Base-by-base conservation (phyloP, 345 rosid genomes). In the Noccaea caerulescens region DNA sequence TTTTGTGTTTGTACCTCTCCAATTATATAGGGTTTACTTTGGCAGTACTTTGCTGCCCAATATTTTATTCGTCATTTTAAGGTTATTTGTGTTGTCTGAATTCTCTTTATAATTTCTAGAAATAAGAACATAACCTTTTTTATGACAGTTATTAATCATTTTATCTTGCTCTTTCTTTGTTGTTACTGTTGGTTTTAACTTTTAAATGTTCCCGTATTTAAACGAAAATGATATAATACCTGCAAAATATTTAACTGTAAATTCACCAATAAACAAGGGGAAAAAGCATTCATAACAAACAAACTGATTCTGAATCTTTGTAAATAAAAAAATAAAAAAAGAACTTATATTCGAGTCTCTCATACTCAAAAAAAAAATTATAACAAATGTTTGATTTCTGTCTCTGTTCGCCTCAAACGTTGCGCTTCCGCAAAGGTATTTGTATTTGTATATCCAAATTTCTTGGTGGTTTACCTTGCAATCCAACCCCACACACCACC, bases 401-500 rank as follows among this genome's bases (percentile, higher is more conserved):
- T 59, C 50, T 50, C 38, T 49, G n/a, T 39, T 10, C 54, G 45
- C 30, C 8, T 42, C 43, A 45, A 60, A 50, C 42, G 53, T 50
- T 71, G 61, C 32, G 63, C 14, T 42, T 32, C 66, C 46, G 60
- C 55, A 16, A 20, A 49, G 20, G 59, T 49, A 20, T 58, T 27
- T 27, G 56, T 66, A 34, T 18, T 23, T 55, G 34, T 63, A 70
- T 37, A 55, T 47, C 41, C 9, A 55, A 10, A 36, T 10, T 11
- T 61, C 55, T 45, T 68, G 58, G 70, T 34, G 27, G 13, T 68
- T 25, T 78, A 68, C 57, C 88, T 87, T 7, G 86, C 84, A 42
- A 90, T 80, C 92, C 94, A 91, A 46, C 85, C 71, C 91, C 92
- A 88, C 47, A 87, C 86, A 55, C 98, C 84, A 20, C 97, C 91